Evolutionary conservation across 73 alveolate genomes (phyloP).

Genomic region (Effrenium voratum): DNA sequence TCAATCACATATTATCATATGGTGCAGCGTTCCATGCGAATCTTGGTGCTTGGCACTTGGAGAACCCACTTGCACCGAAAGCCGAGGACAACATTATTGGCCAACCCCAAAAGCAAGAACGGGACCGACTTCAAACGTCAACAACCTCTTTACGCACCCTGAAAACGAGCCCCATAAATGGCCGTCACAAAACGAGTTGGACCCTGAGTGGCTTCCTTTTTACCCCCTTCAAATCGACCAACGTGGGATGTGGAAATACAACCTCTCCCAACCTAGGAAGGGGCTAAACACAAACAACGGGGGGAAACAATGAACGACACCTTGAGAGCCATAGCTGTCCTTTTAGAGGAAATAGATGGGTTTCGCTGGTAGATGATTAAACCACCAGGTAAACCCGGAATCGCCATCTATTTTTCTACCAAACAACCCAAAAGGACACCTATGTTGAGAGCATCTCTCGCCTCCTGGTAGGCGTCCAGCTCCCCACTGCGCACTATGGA

Average conservation of each 20-base stretch:
- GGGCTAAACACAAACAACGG: background rate
- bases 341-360: background rate
- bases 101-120: no score
- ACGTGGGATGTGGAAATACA: background rate
- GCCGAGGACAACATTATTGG: no score
- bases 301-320: background rate
- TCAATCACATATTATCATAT: no score
- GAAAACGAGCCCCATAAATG: no score
- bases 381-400: background rate
- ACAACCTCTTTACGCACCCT: no score
- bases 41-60: no score
- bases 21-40: no score
- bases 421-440: background rate
- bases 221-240: background rate
- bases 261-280: background rate
- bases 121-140: no score
- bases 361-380: background rate
- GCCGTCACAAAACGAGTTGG: no score
- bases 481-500: constrained; percentile 6
- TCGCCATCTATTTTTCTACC: background rate
- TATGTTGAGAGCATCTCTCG: background rate
- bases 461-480: constrained; percentile 47
- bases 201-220: no score
- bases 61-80: no score
- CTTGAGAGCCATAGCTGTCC: background rate